Base-by-base conservation (phyloP, 2,329 filamentous ascomycete species). In the Tolypocladium pustulatum region DNA sequence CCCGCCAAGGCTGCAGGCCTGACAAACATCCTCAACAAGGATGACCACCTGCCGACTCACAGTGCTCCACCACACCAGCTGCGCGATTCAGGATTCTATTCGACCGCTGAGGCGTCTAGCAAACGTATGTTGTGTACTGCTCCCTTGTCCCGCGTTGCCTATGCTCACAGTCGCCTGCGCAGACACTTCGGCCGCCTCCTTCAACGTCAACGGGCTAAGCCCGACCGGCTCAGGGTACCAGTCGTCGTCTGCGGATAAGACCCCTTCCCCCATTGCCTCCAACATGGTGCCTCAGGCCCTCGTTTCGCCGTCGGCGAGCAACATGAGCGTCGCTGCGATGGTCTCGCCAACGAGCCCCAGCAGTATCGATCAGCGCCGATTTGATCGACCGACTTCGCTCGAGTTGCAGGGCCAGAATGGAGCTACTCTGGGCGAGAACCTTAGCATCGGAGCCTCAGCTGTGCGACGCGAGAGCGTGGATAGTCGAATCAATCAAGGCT, bases 381-480 rank as follows among this genome's bases (percentile, higher is more conserved):
- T 76, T 62, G 75, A 76, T 59, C 69, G 73, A 52, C 69, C 75
- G 54, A 74, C 67, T 56, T 73, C 68, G 41, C 70, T 72, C 59
- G 72, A 76, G 53, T 69, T 68, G 13, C 65, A 65, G 25, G 61
- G 63, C 55, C 63, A 66, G 5, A 68, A 63, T 30, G 67, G 68
- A 30, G 65, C 69, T 49, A 67, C 68, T 5, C 60, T 72, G 59
- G 72, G 67, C 32, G 68, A 75, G 34, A 70, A 72, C 36, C 70
- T 72, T 54, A 70, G 74, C 32, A 67, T 74, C 1, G 79, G 86
- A 27, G 60, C 64, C 20, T 61, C 58, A 59, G 55, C 84, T 86
- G 54, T 81, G 88, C 59, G 63, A 53, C 83, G 89, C 57, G 89
- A 90, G 73, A 92, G 89, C 65, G 87, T 92, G 5, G 89, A 92